Conservation (phyloP, 176 grass and related monocot genomes). For the Oryza nivara region DNA sequence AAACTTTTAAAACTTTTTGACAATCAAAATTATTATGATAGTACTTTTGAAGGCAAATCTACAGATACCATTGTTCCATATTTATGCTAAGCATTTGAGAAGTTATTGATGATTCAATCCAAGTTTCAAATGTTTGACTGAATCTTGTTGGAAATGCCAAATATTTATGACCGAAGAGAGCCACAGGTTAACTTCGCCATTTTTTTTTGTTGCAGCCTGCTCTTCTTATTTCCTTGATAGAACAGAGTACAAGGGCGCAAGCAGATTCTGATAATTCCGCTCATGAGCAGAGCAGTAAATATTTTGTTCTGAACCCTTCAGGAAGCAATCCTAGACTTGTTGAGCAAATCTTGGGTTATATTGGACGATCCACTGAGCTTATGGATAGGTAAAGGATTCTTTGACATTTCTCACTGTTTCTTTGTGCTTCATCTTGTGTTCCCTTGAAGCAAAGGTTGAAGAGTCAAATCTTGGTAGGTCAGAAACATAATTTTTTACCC, state of each 20-base stretch:
- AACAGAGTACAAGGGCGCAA: constrained; percentile 47
- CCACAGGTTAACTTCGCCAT: background rate
- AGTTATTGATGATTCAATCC: background rate
- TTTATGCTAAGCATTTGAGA: background rate
- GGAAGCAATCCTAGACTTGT: constrained; percentile 47
- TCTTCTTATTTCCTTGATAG: constrained; percentile 64
- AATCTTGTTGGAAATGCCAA: background rate
- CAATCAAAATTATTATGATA: background rate
- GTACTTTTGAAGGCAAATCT: background rate
- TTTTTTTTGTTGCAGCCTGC: constrained; percentile 68
- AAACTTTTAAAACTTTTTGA: background rate
- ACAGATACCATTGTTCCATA: background rate
- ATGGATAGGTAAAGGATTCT: constrained; percentile 54
- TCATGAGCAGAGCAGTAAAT: constrained; percentile 17
- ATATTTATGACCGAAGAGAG: background rate
- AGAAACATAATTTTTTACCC: background rate
- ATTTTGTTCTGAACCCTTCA: constrained; percentile 28
- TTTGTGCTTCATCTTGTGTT: background rate
- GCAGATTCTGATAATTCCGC: constrained; percentile 38
- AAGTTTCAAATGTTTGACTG: background rate
- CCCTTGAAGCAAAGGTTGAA: background rate
- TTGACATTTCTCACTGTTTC: background rate
- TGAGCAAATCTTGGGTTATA: constrained; percentile 60
- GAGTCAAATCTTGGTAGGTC: background rate
- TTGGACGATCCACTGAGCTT: constrained; percentile 55